These are phyloP conservation scores for Ascochyta lentis DNA, from an alignment of 2,329 filamentous ascomycete genomes.

Conservation along the genomic window DNA sequence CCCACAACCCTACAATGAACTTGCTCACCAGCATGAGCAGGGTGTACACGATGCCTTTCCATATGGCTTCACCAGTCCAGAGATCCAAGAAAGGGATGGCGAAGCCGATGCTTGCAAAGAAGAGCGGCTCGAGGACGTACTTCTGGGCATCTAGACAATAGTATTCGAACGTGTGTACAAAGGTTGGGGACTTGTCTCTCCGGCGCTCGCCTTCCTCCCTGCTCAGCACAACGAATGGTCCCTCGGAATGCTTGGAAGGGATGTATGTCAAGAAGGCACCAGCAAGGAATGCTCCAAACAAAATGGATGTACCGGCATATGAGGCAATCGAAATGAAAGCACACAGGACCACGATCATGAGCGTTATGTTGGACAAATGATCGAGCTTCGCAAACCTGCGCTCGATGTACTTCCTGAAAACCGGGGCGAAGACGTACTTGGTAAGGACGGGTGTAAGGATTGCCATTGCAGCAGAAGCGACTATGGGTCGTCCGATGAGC, in stretches of 20 bases:
- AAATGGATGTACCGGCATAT: constrained; percentile 37
- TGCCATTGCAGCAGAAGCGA: constrained; percentile 31
- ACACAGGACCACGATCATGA: constrained; percentile 38
- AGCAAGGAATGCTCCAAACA: constrained; percentile 43
- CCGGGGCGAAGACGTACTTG: constrained; percentile 48
- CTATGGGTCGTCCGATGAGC: constrained; percentile 37
- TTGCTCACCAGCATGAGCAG: constrained; percentile 34
- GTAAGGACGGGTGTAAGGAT: constrained; percentile 33
- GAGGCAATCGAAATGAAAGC: constrained; percentile 39
- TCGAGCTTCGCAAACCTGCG: constrained; percentile 30
- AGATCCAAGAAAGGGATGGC: constrained; percentile 39
- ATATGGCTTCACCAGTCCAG: constrained; percentile 38
- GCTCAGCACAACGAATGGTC: constrained; percentile 33
- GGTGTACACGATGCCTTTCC: constrained; percentile 37
- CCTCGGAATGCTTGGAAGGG: constrained; percentile 28
- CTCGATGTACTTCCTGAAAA: constrained; percentile 26
- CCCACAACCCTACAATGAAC: constrained; percentile 19
- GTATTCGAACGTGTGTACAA: constrained; percentile 41
- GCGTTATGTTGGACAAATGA: constrained; percentile 33
- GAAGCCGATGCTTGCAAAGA: constrained; percentile 42
- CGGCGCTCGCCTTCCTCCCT: constrained; percentile 35
- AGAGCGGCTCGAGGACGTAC: constrained; percentile 38
- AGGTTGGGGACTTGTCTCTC: constrained; percentile 37
- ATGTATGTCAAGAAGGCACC: constrained; percentile 39
- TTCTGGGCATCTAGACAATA: constrained; percentile 58